Evolutionary conservation across 2,329 filamentous ascomycete species (phyloP), one percentile per base, ranked within the genome.

Genomic region (Aspergillus novoparasiticus): DNA sequence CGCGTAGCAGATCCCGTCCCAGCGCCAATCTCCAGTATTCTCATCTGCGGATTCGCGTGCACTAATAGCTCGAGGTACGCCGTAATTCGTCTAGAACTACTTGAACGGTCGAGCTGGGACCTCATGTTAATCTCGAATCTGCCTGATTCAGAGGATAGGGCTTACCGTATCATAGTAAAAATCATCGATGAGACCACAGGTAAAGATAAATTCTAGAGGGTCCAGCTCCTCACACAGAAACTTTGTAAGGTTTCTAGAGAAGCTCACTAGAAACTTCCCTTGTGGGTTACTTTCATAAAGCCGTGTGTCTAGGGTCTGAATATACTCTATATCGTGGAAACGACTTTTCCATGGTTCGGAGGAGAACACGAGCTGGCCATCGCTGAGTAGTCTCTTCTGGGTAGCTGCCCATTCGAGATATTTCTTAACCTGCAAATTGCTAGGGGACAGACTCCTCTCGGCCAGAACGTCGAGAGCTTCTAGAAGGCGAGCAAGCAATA

Each of bases 11-110:
- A 45, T 11, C 66, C 64, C 4, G 60, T 61, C 4, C 63, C 67
- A 10, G 64, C 66, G 1, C 66, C 67, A 39, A 68, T 28, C 39
- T 66, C 66, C 3, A 69, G 21, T 8, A 69, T 54, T n/a, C 61
- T 60, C 57, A 66, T 60, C 8, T 39, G 57, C 0, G 66, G 59
- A 14, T 68, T 67, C 1, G 45, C 21, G 45, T 68, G 66, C 9
- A 50, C 36, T 11, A 69, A 28, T 11, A 65, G 41, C 23, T 66
- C 62, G 6, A 61, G 43, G 10, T 58, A 60, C 6, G 32, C 51
- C 36, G n/a, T 34, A 21, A 61, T 23, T 26, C 62, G 56, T 9
- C 62, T 36, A 8, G 26, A 30, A 14, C 34, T 39, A 12, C 41
- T n/a, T 9, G 51, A 23, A 19, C 28, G 26, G 14, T 60, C 34